phyloP scores from a whole-genome alignment of 176 grass and related monocot genomes.

The Oryza australiensis region DNA sequence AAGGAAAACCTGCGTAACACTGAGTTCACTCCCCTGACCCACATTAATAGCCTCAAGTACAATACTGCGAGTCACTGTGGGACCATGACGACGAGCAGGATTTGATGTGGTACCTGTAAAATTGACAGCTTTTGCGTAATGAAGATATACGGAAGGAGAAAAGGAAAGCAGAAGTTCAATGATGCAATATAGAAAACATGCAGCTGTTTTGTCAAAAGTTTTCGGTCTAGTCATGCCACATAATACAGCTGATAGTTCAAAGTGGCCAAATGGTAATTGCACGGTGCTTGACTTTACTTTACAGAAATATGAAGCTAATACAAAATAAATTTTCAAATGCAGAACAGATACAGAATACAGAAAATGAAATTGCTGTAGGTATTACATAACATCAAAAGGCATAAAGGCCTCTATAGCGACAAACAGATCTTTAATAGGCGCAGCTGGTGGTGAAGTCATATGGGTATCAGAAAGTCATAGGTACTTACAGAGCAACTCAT shows the following conservation, averaged over 20 bases:
- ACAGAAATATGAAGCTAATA: conserved; percentile 20
- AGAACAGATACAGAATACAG: not conserved
- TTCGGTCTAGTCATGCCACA: conserved; percentile 7
- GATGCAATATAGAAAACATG: not conserved
- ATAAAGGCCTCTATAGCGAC: not conserved
- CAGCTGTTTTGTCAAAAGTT: not conserved
- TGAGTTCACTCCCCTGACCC: conserved; percentile 63
- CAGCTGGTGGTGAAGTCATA: not conserved
- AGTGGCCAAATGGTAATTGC: conserved; percentile 6
- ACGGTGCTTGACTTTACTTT: not conserved
- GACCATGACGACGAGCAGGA: conserved; percentile 45
- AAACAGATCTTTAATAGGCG: not conserved
- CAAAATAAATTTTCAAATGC: conserved; percentile 1
- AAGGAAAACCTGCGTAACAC: conserved; percentile 61
- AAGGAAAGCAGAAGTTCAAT: not conserved
- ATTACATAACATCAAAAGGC: not conserved
- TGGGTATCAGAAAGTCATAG: not conserved
- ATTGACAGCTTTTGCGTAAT: conserved; percentile 36
- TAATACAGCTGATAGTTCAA: not conserved
- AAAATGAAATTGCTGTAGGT: not conserved
- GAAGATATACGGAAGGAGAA: conserved; percentile 4
- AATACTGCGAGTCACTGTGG: conserved; percentile 62
- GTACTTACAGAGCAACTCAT: not conserved
- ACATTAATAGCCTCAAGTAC: conserved; percentile 96
- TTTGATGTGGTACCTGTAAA: conserved; percentile 50